phyloP scores from a whole-genome alignment of 2,329 filamentous ascomycete genomes.

The Fusarium keratoplasticum region DNA sequence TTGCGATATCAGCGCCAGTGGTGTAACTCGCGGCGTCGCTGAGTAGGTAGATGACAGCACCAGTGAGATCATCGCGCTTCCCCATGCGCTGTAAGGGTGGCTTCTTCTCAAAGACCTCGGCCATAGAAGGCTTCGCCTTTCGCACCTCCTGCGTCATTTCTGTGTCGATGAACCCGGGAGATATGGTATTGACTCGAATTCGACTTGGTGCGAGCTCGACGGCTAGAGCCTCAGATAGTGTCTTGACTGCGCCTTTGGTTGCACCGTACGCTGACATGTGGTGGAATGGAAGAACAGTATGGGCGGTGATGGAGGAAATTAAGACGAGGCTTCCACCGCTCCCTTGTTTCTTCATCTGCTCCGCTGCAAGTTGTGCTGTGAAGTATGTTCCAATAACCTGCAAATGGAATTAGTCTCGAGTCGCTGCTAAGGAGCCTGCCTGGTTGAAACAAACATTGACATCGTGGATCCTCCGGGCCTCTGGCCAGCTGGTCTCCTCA shows the following conservation, averaged over 20 bases:
- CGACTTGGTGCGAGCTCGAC: conserved; percentile 50
- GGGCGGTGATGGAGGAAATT: conserved; percentile 13
- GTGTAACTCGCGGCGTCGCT: conserved; percentile 55
- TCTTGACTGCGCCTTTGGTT: conserved; percentile 53
- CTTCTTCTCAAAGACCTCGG: conserved; percentile 49
- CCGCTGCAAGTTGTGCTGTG: conserved; percentile 51
- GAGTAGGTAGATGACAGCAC: conserved; percentile 54
- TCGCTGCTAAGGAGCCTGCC: background rate
- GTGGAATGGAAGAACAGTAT: conserved; percentile 11
- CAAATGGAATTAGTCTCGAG: background rate
- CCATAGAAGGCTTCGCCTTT: conserved; percentile 43
- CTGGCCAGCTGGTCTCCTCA: conserved; percentile 54
- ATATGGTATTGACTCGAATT: conserved; percentile 52
- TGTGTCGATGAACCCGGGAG: conserved; percentile 50
- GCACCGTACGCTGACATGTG: conserved; percentile 52
- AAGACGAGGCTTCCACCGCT: conserved; percentile 51
- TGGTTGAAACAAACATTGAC: conserved; percentile 49
- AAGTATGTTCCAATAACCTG: conserved; percentile 56
- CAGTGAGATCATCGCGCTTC: conserved; percentile 54
- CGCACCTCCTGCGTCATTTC: conserved; percentile 48
- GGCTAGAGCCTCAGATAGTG: conserved; percentile 50
- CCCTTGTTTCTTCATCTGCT: conserved; percentile 52
- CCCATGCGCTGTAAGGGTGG: conserved; percentile 53
- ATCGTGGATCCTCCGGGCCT: conserved; percentile 52
- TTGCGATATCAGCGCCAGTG: conserved; percentile 55